phyloP scores from a whole-genome alignment of 2,329 filamentous ascomycete species.

The Aspergillus sp. region DNA sequence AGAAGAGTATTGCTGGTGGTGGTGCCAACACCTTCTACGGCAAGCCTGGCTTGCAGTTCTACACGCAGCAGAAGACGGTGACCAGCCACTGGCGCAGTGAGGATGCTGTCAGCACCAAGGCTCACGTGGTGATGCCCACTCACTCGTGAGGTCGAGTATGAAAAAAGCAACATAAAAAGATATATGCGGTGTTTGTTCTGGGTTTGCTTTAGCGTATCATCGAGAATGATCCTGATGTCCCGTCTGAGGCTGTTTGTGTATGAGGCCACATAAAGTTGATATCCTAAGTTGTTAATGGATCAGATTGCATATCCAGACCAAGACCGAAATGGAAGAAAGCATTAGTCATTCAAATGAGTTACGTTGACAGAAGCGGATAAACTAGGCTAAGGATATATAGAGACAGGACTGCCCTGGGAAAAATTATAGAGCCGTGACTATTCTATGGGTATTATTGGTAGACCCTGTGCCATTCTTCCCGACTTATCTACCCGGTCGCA shows the following conservation, averaged over 20 bases:
- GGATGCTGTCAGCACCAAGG: conserved; percentile 82
- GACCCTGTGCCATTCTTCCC: no score
- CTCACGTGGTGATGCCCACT: conserved; percentile 84
- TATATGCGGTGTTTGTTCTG: not conserved
- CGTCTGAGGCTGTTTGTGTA: not conserved
- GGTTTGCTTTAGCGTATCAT: not conserved
- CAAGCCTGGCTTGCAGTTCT: conserved; percentile 87
- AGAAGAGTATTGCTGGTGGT: conserved; percentile 89
- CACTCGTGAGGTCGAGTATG: conserved; percentile 39
- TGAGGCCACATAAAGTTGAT: not conserved
- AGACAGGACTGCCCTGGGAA: no score
- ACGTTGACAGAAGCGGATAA: no score
- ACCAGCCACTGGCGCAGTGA: conserved; percentile 85
- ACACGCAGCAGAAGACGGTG: conserved; percentile 97
- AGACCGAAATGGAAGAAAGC: no score
- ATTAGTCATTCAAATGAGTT: no score
- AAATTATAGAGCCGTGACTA: no score
- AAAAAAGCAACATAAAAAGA: not conserved
- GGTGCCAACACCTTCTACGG: conserved; percentile 95
- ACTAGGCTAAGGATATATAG: no score
- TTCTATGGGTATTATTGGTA: no score
- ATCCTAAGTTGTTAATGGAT: not conserved
- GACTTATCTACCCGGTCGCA: no score
- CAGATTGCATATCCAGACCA: no score
- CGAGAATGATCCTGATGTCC: not conserved